Conservation (phyloP, 352 stramenopile genomes). For the Pythium folliculosum region DNA sequence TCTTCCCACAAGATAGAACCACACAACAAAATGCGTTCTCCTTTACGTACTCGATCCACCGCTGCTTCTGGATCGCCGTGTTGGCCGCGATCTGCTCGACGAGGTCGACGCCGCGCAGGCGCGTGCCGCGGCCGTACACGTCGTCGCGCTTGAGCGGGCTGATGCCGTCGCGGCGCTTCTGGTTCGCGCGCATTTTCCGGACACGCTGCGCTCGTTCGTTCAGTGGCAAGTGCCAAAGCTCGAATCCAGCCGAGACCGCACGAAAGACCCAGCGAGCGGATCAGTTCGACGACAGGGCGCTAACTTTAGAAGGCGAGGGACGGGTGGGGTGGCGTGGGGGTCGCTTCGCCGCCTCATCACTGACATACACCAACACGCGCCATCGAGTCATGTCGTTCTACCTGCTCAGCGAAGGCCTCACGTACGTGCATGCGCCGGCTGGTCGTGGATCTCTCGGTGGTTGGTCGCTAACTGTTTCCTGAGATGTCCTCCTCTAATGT, state of each 20-base stretch:
- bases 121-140: background rate
- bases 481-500: background rate
- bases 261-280: too few species aligned
- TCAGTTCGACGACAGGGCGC: background rate
- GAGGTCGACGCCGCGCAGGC: conserved; percentile 47
- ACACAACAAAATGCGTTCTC: background rate
- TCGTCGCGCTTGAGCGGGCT: conserved; percentile 5
- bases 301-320: background rate
- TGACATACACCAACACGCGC: too few species aligned
- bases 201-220: too few species aligned
- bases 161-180: background rate
- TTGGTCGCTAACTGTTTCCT: background rate
- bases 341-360: too few species aligned
- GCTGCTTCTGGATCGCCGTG: conserved; percentile 45
- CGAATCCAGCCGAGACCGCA: too few species aligned
- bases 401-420: conserved; percentile 67
- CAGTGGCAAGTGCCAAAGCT: too few species aligned
- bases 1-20: too few species aligned
- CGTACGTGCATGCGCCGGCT: conserved; percentile 32
- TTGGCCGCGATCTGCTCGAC: conserved; percentile 54
- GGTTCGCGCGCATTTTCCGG: background rate
- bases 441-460: background rate
- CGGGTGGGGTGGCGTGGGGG: too few species aligned
- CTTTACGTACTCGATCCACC: conserved; percentile 56
- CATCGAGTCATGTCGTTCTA: conserved; percentile 59